Evolutionary conservation across 2,329 filamentous ascomycete genomes (phyloP), one percentile per base, ranked within the genome.

Genomic region (Septoria petroselini): DNA sequence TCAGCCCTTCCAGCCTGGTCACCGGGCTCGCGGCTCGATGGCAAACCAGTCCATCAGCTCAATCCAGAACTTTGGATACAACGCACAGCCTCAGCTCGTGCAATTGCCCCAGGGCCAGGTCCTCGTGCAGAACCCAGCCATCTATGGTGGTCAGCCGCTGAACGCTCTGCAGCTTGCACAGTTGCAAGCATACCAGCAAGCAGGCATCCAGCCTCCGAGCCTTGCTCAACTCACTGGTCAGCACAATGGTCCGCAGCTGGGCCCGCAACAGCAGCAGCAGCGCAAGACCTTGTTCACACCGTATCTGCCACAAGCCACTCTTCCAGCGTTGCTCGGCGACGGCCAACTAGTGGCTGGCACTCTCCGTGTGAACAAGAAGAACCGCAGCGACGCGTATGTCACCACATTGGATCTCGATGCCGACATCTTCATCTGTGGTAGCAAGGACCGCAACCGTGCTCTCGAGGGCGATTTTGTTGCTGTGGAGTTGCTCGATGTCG

Each of bases 351-450:
- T 98, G 47, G 91, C 91, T 54, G 93, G 93, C 74, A 90, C 96
- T 61, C 85, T 98, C 44, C 88, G 93, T 53, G 93, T 98, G 59
- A 98, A 98, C 81, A 98, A 97, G 78, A 98, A 98, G 79, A 98
- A 98, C 73, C 86, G 93, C 57, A 97, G 91, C 63, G 93, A 98
- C 71, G 93, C 93, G 21, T 98, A 98, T 65, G 93, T 98, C 48
- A 93, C 93, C 8, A 95, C 90, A 9, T 84, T 86, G 54, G 93
- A 98, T 67, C 79, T 98, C 40, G 93, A 97, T 71, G 91, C 93
- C 35, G 93, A 98, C 68, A 98, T 98, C 66, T 98, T 98, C 73
- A 98, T 98, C 65, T 98, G 93, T 68, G 93, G 93, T 68, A 97
- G 91, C 78, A 98, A 98, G 71, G 93, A 98, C 69, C 86, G 93